phyloP scores from a whole-genome alignment of 768 basidiomycete genomes.

The Lactarius pseudohatsudake region DNA sequence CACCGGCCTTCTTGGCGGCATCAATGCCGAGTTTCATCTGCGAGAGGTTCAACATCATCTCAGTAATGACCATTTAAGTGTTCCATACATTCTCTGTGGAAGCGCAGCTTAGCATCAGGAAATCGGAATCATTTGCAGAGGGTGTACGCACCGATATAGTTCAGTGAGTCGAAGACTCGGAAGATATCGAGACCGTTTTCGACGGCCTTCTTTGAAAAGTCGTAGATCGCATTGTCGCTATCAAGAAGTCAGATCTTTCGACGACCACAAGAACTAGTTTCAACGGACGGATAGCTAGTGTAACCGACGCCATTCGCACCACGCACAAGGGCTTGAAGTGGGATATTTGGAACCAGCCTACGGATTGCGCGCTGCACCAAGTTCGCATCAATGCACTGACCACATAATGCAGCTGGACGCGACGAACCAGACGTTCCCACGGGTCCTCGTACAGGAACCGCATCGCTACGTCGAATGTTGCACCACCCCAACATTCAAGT shows the following conservation, averaged over 20 bases:
- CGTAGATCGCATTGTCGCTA: constrained; percentile 98
- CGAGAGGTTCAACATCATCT: constrained; percentile 4
- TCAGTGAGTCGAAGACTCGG: constrained; percentile 98
- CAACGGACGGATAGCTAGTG: constrained; percentile 89
- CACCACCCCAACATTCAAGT: constrained; percentile 98
- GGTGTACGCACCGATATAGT: constrained; percentile 81
- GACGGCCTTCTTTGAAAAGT: constrained; percentile 99
- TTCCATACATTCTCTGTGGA: constrained; percentile 65
- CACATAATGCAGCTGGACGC: background rate
- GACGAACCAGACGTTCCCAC: constrained; percentile 90
- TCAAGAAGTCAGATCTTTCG: constrained; percentile 23
- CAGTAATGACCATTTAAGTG: background rate
- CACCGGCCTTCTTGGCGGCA: constrained; percentile 98
- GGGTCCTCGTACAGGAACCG: constrained; percentile 99
- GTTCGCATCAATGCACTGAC: constrained; percentile 14
- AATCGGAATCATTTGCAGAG: background rate
- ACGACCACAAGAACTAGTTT: constrained; percentile 53
- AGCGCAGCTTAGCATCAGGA: constrained; percentile 11
- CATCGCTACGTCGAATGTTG: constrained; percentile 99
- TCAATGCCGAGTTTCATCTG: constrained; percentile 98
- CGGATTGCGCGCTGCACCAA: constrained; percentile 73
- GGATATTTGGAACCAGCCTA: constrained; percentile 97
- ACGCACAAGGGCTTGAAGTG: constrained; percentile 96
- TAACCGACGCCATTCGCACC: constrained; percentile 99
- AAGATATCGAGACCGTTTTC: constrained; percentile 99